A percentile compares a stretch with the other conserved stretches of the same genome.
These are phyloP conservation scores for Phytophthora hybrid DNA, from an alignment of 352 stramenopile genomes.

Conservation along the genomic window DNA sequence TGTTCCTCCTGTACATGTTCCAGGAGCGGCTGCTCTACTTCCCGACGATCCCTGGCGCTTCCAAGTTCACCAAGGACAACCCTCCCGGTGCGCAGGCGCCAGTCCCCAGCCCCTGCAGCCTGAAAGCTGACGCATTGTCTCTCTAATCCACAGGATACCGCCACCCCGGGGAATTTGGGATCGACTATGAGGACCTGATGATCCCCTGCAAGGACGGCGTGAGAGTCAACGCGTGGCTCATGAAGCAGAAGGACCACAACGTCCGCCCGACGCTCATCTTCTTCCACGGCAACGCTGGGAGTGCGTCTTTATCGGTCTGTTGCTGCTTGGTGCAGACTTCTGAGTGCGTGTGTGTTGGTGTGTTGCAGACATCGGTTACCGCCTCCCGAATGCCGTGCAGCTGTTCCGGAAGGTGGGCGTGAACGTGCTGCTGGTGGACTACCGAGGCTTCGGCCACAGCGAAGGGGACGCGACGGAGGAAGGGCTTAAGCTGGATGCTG, in stretches of 20 bases:
- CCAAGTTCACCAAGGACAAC: slow-evolving; percentile 87
- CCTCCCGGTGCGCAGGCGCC: slow-evolving; percentile 50
- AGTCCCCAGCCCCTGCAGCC: not conserved
- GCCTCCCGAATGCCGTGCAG: slow-evolving; percentile 93
- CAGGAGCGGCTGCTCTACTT: slow-evolving; percentile 90
- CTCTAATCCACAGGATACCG: slow-evolving; percentile 73
- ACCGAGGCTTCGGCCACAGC: slow-evolving; percentile 94
- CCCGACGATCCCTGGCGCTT: slow-evolving; percentile 75
- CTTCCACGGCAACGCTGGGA: slow-evolving; percentile 96
- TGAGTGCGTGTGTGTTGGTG: not conserved
- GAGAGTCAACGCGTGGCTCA: slow-evolving; percentile 92
- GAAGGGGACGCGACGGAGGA: slow-evolving; percentile 87
- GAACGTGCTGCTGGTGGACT: slow-evolving; percentile 96
- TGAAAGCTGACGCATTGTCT: slow-evolving; percentile 6
- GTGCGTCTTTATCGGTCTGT: slow-evolving; percentile 43
- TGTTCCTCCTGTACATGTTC: slow-evolving; percentile 83
- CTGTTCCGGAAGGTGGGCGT: slow-evolving; percentile 87
- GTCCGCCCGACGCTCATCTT: slow-evolving; percentile 92
- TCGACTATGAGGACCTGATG: slow-evolving; percentile 92
- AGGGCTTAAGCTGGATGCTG: slow-evolving; percentile 93
- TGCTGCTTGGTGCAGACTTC: not conserved
- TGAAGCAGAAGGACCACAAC: slow-evolving; percentile 81
- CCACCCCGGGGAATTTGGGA: slow-evolving; percentile 85
- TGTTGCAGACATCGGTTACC: slow-evolving; percentile 91
- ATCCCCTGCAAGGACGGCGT: slow-evolving; percentile 88